A percentile compares a stretch with the other conserved stretches of the same genome.
Evolutionary conservation across 2,329 filamentous ascomycete genomes (phyloP).

Genomic region (Simplicillium sp.): DNA sequence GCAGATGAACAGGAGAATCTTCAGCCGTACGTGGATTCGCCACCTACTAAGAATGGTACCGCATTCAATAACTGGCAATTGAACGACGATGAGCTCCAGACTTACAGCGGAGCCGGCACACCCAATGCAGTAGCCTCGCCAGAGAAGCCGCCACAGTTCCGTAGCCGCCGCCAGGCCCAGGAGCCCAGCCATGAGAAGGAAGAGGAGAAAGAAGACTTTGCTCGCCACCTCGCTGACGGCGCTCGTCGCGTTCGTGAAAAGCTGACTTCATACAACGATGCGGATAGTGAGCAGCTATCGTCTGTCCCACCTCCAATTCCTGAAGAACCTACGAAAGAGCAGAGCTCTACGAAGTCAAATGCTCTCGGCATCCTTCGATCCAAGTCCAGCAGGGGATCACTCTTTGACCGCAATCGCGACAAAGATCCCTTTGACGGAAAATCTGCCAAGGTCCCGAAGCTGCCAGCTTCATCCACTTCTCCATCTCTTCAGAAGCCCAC

Average conservation of each 20-base stretch:
- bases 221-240: conserved; percentile 60
- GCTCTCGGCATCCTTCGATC: conserved; percentile 54
- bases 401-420: conserved; percentile 41
- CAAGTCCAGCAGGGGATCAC: conserved; percentile 59
- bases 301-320: conserved; percentile 11
- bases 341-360: conserved; percentile 32
- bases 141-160: not conserved
- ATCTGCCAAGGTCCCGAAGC: conserved; percentile 49
- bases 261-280: conserved; percentile 58
- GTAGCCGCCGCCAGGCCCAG: conserved; percentile 2
- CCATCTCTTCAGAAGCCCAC: conserved; percentile 28
- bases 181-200: conserved; percentile 21
- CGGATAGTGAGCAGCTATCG: conserved; percentile 35
- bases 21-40: conserved; percentile 8
- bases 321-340: conserved; percentile 23
- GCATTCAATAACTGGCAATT: conserved; percentile 8
- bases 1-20: conserved; percentile 21
- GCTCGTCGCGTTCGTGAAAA: conserved; percentile 65
- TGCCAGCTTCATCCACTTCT: conserved; percentile 38
- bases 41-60: conserved; percentile 23
- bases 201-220: conserved; percentile 59
- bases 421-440: conserved; percentile 25
- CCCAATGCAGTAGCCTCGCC: not conserved
- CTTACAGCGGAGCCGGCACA: conserved; percentile 11
- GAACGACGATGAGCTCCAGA: conserved; percentile 12